Percentiles rank a stretch among this genome's conserved stretches.
phyloP scores from a whole-genome alignment of 202 grass and related monocot species.

The Sporobolus alterniflorus region DNA sequence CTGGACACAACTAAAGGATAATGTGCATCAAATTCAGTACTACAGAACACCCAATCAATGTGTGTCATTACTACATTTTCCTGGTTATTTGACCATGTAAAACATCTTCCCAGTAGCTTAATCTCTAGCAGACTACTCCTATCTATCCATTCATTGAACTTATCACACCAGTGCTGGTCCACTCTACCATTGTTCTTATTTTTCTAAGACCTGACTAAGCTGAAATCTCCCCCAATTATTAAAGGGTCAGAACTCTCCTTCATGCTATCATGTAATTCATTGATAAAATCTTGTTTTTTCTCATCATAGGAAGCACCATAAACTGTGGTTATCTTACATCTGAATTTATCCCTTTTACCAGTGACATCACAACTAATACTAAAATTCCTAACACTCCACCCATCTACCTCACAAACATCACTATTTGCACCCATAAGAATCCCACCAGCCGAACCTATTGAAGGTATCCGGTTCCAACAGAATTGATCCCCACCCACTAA shows the following conservation, averaged over 20 bases:
- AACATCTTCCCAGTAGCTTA: rapidly evolving
- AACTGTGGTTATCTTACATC: no score
- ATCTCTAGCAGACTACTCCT: neutral
- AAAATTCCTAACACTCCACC: no score
- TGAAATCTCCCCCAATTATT: neutral
- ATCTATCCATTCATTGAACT: neutral
- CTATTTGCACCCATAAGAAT: no score
- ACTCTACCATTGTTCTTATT: neutral
- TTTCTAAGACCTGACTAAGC: neutral
- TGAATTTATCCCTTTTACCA: no score
- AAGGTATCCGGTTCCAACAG: no score
- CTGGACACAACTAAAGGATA: neutral
- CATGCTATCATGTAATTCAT: no score
- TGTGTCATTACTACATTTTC: neutral
- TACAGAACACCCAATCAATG: neutral
- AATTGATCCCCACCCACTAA: no score
- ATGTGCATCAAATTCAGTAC: neutral
- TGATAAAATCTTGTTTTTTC: neutral
- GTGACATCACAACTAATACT: no score
- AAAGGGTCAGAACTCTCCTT: no score
- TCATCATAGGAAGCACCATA: neutral
- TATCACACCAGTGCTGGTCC: neutral
- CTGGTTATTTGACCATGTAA: neutral
- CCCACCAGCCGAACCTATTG: no score
- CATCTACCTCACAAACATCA: no score